These are phyloP conservation scores for Pythium pyrilobum DNA, from an alignment of 352 stramenopile species.

Conservation along the genomic window DNA sequence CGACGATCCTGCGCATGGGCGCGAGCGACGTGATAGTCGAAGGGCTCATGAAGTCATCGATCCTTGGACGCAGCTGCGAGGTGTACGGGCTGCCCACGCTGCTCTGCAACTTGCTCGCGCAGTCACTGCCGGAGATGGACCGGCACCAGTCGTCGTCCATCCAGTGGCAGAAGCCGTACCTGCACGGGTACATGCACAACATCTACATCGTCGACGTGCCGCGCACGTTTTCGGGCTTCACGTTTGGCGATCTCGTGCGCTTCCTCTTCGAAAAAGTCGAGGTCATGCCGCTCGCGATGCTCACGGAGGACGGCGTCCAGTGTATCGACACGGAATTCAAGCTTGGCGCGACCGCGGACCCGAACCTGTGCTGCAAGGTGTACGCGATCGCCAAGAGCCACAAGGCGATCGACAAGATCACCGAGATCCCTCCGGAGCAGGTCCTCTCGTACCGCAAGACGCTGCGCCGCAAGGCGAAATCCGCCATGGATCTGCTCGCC, in stretches of 20 bases:
- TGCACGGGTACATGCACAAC: constrained; percentile 65
- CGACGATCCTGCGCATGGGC: constrained; percentile 68
- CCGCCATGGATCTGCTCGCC: constrained; percentile 19
- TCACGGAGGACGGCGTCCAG: constrained; percentile 56
- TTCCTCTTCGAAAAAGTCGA: constrained; percentile 75
- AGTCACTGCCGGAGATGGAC: constrained; percentile 51
- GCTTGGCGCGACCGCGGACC: constrained; percentile 59
- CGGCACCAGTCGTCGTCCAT: constrained; percentile 41
- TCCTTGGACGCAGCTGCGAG: constrained; percentile 62
- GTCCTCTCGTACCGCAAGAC: constrained; percentile 75
- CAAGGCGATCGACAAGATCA: constrained; percentile 44
- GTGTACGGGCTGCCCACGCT: constrained; percentile 61
- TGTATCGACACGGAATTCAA: constrained; percentile 81
- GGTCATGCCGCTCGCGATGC: constrained; percentile 60
- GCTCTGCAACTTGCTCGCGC: constrained; percentile 55
- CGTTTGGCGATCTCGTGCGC: constrained; percentile 69
- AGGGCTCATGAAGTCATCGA: constrained; percentile 66
- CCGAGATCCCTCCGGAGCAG: constrained; percentile 63
- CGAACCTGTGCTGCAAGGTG: constrained; percentile 76
- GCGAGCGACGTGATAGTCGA: constrained; percentile 67
- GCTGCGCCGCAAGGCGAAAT: constrained; percentile 53
- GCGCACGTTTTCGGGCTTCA: constrained; percentile 73
- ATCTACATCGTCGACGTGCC: constrained; percentile 77
- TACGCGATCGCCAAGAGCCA: constrained; percentile 64
- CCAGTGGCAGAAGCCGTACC: constrained; percentile 62